Base-by-base conservation (phyloP, 768 basidiomycete genomes). In the Wakefieldia striispora region DNA sequence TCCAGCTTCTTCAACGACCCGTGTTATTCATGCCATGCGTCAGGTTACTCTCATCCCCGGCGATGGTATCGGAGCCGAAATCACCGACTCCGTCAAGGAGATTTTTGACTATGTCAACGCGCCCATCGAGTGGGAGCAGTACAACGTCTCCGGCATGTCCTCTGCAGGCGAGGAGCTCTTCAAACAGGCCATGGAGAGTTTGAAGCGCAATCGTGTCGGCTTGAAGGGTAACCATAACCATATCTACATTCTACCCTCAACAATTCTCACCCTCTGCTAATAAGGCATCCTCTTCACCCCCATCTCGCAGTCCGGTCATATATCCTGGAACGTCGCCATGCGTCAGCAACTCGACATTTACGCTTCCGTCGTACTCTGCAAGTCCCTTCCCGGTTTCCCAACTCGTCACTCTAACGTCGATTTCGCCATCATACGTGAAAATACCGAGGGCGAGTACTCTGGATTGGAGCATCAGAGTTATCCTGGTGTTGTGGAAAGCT, bases 251-350 rank as follows among this genome's bases (percentile, higher is more conserved):
- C 27, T 35, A 42, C 37, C 17, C 42, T 14, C 47, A 26, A 36
- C 13, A 24, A 16, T 14, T 23, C 19, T 46, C 47, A 55, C 39
- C 50, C 49, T 47, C 52, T 23, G 23, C 24, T 23, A 13, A 31
- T 39, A 54, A 98, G 95, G 97, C 60, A 99, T 98, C 63, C 88
- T 99, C 57, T 97, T 95, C 77, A 99, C 97, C 38, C 95, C 95
- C 57, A 92, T 95, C 60, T 97, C 95, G 45, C 88, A 91, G 70
- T 84, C 85, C 17, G 95, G 93, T 3, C 97, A 99, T 72, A 93
- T 95, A 57, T 98, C 97, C 51, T 99, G 97, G 97, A 99, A 99
- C 68, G 97, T 99, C 51, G 97, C 97, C 55, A 98, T 99, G 94
- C 89, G 97, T 58, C 95, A 98, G 69, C 91, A 95, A 67, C 88